These are phyloP conservation scores for Pholiota adiposa DNA, from an alignment of 1,284 basidiomycete genomes.

Conservation along the genomic window DNA sequence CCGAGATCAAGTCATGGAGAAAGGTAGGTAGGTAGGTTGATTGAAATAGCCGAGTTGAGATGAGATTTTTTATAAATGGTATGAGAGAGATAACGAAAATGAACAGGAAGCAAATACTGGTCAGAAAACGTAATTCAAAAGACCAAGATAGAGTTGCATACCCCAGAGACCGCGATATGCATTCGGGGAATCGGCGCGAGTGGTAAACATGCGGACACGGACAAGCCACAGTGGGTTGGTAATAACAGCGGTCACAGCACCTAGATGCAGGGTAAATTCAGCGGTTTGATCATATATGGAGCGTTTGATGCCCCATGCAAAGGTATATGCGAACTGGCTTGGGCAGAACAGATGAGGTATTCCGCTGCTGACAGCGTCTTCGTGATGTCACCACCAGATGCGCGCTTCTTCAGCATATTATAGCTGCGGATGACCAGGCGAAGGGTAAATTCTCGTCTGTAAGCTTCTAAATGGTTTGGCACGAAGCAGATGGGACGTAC, in stretches of 20 bases:
- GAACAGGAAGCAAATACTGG: not conserved
- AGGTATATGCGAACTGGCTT: conserved; percentile 81
- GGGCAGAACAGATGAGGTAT: conserved; percentile 89
- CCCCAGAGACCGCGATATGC: conserved; percentile 84
- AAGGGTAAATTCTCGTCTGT: not conserved
- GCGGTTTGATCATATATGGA: not conserved
- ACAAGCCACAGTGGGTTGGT: conserved; percentile 99
- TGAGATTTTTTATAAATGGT: not conserved
- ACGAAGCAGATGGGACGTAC: conserved; percentile 53
- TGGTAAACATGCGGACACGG: conserved; percentile 97
- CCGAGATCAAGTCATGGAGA: not conserved
- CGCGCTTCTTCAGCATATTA: conserved; percentile 89
- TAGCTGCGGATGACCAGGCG: conserved; percentile 59
- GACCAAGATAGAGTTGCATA: conserved; percentile 32
- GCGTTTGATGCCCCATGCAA: conserved; percentile 9
- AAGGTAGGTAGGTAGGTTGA: not conserved
- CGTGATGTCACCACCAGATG: conserved; percentile 60
- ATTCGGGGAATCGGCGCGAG: conserved; percentile 61
- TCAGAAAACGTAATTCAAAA: not conserved
- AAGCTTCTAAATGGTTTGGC: not conserved
- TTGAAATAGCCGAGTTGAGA: not conserved
- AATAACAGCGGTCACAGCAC: conserved; percentile 90
- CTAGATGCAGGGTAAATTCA: conserved; percentile 43
- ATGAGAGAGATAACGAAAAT: not conserved
- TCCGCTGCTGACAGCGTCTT: conserved; percentile 73